Evolutionary conservation across 1,139 yeast species (phyloP).

Genomic region (Magnusiomyces ingens): DNA sequence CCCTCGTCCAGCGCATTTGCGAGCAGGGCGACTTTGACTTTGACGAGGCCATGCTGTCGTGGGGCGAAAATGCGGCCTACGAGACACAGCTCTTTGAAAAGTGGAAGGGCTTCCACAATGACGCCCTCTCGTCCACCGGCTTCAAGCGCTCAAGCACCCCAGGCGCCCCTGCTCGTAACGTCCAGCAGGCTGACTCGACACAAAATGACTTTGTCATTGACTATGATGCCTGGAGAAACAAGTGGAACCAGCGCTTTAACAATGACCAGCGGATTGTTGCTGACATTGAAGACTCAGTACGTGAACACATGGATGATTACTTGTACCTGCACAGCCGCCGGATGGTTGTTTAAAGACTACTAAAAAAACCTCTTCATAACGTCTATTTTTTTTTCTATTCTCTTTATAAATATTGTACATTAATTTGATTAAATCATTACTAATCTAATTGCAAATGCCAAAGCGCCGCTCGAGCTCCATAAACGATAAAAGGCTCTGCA

Average conservation of each 20-base stretch:
- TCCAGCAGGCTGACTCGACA: slow-evolving; percentile 4
- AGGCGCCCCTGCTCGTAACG: not conserved
- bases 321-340: slow-evolving; percentile 18
- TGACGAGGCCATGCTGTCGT: slow-evolving; percentile 23
- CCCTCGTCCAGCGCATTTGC: slow-evolving; percentile 22
- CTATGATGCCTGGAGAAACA: slow-evolving; percentile 22
- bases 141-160: slow-evolving; percentile 15
- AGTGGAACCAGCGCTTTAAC: slow-evolving; percentile 22
- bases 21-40: slow-evolving; percentile 22
- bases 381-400: no score
- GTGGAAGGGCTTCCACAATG: slow-evolving; percentile 31
- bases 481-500: no score
- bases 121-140: slow-evolving; percentile 26
- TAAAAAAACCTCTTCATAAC: not conserved
- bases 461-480: no score
- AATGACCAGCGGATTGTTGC: slow-evolving; percentile 17
- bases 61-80: slow-evolving; percentile 23
- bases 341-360: slow-evolving; percentile 1
- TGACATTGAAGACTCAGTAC: slow-evolving; percentile 21
- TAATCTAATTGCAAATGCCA: no score
- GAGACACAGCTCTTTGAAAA: slow-evolving; percentile 24
- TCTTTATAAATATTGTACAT: no score
- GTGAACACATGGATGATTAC: slow-evolving; percentile 24
- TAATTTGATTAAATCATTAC: no score
- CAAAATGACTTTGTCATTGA: slow-evolving; percentile 20